phyloP scores from a whole-genome alignment of 2,329 filamentous ascomycete species.

The Dactylonectria macrodidyma region DNA sequence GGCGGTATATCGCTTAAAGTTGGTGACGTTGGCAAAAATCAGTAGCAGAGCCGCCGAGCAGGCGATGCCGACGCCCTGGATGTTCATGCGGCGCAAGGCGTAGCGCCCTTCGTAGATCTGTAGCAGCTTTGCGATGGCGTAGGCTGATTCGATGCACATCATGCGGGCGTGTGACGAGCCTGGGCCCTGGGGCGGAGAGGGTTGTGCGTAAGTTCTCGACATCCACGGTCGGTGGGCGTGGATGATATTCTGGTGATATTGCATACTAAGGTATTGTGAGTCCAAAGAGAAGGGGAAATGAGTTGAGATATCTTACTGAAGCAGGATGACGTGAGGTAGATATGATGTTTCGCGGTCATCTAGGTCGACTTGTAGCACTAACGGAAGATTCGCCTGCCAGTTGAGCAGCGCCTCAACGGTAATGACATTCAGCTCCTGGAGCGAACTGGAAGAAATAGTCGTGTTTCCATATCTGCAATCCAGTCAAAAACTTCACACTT shows the following conservation, averaged over 20 bases:
- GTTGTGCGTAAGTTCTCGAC: slow-evolving; percentile 43
- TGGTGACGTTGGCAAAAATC: slow-evolving; percentile 42
- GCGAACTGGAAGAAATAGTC: slow-evolving; percentile 27
- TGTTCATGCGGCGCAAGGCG: slow-evolving; percentile 38
- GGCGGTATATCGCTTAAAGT: slow-evolving; percentile 30
- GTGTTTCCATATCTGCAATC: slow-evolving; percentile 40
- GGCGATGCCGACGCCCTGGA: slow-evolving; percentile 37
- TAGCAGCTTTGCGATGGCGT: slow-evolving; percentile 36
- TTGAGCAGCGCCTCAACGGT: slow-evolving; percentile 37
- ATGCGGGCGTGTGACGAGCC: slow-evolving; percentile 42
- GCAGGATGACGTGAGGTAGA: slow-evolving; percentile 44
- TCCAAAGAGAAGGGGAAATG: too few relatives aligned
- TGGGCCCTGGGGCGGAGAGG: slow-evolving; percentile 40
- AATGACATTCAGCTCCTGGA: slow-evolving; percentile 40
- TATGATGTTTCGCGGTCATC: slow-evolving; percentile 32
- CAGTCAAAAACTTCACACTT: neutral
- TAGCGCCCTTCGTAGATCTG: slow-evolving; percentile 37
- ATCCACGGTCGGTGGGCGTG: slow-evolving; percentile 47
- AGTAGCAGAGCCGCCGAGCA: slow-evolving; percentile 32
- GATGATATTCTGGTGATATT: slow-evolving; percentile 47
- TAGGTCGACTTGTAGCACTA: slow-evolving; percentile 36
- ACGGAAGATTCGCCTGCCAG: slow-evolving; percentile 41
- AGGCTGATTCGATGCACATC: slow-evolving; percentile 44
- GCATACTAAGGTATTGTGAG: slow-evolving; percentile 39
- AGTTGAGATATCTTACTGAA: slow-evolving; percentile 36